Evolutionary conservation across 2,329 filamentous ascomycete genomes (phyloP).

Genomic region (Trichoderma brevicompactum): DNA sequence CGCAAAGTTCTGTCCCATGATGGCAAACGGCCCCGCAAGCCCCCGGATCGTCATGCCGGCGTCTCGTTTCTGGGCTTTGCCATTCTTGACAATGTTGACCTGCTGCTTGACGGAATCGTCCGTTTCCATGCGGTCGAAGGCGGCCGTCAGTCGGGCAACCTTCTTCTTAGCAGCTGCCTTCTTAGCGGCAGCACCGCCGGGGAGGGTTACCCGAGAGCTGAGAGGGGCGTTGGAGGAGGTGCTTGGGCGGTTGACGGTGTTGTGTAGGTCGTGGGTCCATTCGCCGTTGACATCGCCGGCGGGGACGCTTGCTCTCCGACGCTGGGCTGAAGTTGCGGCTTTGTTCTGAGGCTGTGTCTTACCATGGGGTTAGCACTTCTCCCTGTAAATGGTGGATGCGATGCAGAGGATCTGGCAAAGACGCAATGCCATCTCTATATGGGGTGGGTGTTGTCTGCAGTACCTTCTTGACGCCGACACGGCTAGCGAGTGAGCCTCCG

Average conservation of each 20-base stretch:
- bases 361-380: not conserved
- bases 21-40: constrained; percentile 70
- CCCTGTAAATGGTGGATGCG: not conserved
- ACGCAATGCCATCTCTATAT: not conserved
- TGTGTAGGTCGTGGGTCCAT: constrained; percentile 74
- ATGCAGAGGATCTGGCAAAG: too few relatives aligned
- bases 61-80: constrained; percentile 27
- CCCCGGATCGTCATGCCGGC: constrained; percentile 72
- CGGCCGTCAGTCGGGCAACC: constrained; percentile 49
- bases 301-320: constrained; percentile 43
- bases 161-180: constrained; percentile 31
- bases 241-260: constrained; percentile 44
- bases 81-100: constrained; percentile 40
- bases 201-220: constrained; percentile 51
- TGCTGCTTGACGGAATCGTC: constrained; percentile 41
- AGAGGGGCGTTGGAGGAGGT: constrained; percentile 45
- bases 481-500: constrained; percentile 67
- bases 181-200: constrained; percentile 38
- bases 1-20: constrained; percentile 82
- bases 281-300: constrained; percentile 65
- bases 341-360: constrained; percentile 37
- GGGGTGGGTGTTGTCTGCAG: not conserved
- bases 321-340: constrained; percentile 31
- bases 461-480: constrained; percentile 76
- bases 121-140: constrained; percentile 49